Percentiles rank a stretch among this genome's conserved stretches.
Evolutionary conservation across 805 yeast species (phyloP).

Genomic region (Yamadazyma philogaea): DNA sequence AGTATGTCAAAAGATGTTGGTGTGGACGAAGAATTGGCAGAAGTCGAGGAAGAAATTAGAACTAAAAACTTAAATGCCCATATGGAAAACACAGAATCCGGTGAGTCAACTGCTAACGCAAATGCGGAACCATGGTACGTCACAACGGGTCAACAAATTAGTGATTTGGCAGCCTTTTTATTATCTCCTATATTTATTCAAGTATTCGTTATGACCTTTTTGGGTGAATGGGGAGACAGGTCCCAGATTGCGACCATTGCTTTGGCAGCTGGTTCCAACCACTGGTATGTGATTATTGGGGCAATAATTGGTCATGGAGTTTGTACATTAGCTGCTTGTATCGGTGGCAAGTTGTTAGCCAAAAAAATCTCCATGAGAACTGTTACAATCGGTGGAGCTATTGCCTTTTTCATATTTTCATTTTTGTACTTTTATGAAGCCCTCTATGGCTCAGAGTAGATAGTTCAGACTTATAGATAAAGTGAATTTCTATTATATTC

Average conservation of each 20-base stretch:
- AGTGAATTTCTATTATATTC: no score
- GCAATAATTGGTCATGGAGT: constrained; percentile 85
- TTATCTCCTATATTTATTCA: constrained; percentile 91
- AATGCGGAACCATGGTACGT: constrained; percentile 25
- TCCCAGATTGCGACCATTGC: constrained; percentile 98
- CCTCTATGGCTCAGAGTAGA: constrained; percentile 22
- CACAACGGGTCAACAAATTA: constrained; percentile 38
- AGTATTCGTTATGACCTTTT: constrained; percentile 90
- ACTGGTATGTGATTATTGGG: constrained; percentile 84
- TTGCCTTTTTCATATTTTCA: constrained; percentile 81
- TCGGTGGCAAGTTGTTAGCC: constrained; percentile 91
- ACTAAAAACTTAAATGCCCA: constrained; percentile 52
- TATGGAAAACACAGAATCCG: constrained; percentile 60
- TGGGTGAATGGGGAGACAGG: constrained; percentile 99
- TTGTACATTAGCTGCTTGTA: constrained; percentile 87
- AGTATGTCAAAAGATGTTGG: constrained; percentile 79
- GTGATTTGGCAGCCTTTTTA: constrained; percentile 56
- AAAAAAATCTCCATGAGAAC: constrained; percentile 86
- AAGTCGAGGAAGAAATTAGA: constrained; percentile 91
- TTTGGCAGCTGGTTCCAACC: constrained; percentile 95
- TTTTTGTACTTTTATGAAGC: constrained; percentile 77
- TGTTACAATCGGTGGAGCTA: constrained; percentile 87
- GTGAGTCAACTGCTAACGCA: constrained; percentile 20
- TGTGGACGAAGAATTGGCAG: constrained; percentile 93
- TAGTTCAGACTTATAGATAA: not conserved